Base-by-base conservation (phyloP, 2,329 filamentous ascomycete species). In the Fusarium sp. region DNA sequence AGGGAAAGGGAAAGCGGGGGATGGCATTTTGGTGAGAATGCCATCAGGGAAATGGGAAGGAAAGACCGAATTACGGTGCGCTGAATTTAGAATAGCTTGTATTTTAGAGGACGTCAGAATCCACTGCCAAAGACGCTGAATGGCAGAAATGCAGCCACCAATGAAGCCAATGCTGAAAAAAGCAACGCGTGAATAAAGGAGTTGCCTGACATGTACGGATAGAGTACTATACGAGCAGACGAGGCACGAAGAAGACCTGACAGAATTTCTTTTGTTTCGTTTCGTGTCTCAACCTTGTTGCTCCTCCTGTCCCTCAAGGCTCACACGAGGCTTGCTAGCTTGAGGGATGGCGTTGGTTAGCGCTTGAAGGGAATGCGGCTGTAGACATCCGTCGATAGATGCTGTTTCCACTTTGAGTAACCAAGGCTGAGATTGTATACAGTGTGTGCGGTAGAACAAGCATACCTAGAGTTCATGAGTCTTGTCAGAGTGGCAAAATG, bases 261-360 rank as follows among this genome's bases (percentile, higher is more conserved):
- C 44, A 42, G 46, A 42, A 29, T 56, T 57, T 66, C 29, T 57
- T 55, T 49, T 58, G 50, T 67, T 67, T 68, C 52, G 63, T 63
- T 67, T 63, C 48, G 28, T 63, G 50, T 65, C 60, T 64, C 21
- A 65, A 65, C 62, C 60, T 65, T 65, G 59, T 61, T 62, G 42
- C 20, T 50, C 47, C 63, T 57, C 46, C 35, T 63, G 20, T 53
- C 39, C 12, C 48, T 53, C 24, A n/a, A n/a, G n/a, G n/a, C n/a
- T n/a, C n/a, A n/a, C n/a, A 33, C 31, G 50, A 66, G 66, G 66
- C 66, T 69, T 69, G 66, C 66, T 69, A 69, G 66, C 47, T 44
- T 44, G 37, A 60, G 44, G 52, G 18, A 35, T 63, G 50, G 64
- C 42, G 62, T 23, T 48, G 43, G 47, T 59, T 63, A 63, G 62